phyloP scores from a whole-genome alignment of 2,329 filamentous ascomycete genomes.

The Orbilia ellipsospora region DNA sequence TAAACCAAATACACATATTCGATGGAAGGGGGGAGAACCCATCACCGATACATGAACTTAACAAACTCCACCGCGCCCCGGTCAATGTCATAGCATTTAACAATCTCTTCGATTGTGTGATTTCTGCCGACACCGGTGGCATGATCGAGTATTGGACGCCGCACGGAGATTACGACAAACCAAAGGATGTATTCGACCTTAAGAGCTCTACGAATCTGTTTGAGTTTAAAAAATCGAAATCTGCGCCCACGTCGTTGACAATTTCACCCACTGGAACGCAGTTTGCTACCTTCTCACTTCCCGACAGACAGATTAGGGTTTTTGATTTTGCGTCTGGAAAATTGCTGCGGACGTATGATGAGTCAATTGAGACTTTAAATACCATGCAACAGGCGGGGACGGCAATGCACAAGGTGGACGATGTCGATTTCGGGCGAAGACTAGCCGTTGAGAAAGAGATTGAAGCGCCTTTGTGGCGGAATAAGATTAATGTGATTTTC shows the following conservation, averaged over 20 bases:
- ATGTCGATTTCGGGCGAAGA: constrained; percentile 89
- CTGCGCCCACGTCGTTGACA: constrained; percentile 80
- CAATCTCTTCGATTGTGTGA: constrained; percentile 84
- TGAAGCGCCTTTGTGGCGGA: constrained; percentile 74
- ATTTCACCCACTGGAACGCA: constrained; percentile 87
- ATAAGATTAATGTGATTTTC: constrained; percentile 82
- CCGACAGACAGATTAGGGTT: constrained; percentile 89
- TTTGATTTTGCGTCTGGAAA: constrained; percentile 94
- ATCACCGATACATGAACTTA: constrained; percentile 79
- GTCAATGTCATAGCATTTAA: constrained; percentile 92
- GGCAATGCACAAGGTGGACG: constrained; percentile 80
- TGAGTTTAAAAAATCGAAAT: constrained; percentile 96
- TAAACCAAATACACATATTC: constrained; percentile 80
- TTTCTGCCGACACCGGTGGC: constrained; percentile 87
- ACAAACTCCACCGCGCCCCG: constrained; percentile 80
- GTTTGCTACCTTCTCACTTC: constrained; percentile 89
- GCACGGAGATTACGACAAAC: constrained; percentile 83
- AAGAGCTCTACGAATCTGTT: constrained; percentile 96
- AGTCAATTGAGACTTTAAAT: constrained; percentile 86
- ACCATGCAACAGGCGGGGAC: constrained; percentile 97
- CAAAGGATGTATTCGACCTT: constrained; percentile 87
- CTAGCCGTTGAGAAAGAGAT: constrained; percentile 87
- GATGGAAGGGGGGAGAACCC: constrained; percentile 87
- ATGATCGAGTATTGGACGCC: constrained; percentile 99
- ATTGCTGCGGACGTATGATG: constrained; percentile 91